These are phyloP conservation scores for Podospora bellae-mahoneyi DNA, from an alignment of 495 filamentous ascomycete genomes.

Conservation along the genomic window DNA sequence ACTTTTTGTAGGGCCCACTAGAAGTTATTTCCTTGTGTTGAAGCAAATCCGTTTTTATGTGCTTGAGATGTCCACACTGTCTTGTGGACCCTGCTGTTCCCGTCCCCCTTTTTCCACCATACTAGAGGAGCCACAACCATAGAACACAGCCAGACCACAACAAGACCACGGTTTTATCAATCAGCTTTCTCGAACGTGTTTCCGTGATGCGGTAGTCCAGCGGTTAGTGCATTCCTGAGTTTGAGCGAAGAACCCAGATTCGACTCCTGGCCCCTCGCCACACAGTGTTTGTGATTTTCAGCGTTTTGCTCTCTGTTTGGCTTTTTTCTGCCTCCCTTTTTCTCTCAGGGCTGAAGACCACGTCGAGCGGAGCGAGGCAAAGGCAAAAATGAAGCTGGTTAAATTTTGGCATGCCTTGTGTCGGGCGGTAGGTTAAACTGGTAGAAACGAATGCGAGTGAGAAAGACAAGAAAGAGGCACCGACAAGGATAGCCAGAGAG, in stretches of 20 bases:
- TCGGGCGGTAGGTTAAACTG: too few species aligned
- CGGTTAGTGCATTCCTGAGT: background rate
- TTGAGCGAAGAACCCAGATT: background rate
- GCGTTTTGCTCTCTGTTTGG: background rate
- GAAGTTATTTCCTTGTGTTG: background rate
- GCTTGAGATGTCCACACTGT: background rate
- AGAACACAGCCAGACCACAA: too few species aligned
- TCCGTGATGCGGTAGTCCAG: background rate
- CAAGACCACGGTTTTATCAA: background rate
- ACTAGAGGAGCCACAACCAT: too few species aligned
- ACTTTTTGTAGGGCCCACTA: background rate
- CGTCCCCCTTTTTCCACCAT: too few species aligned
- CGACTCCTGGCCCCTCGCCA: background rate
- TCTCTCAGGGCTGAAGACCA: background rate
- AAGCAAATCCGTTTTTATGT: background rate
- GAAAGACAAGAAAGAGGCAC: too few species aligned
- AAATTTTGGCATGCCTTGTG: background rate
- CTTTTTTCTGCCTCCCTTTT: background rate
- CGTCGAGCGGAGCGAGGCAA: too few species aligned
- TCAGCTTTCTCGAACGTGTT: background rate
- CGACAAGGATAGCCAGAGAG: too few species aligned
- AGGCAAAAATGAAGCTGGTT: background rate
- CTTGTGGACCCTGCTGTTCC: too few species aligned
- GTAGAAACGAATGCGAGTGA: too few species aligned
- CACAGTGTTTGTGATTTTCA: background rate